Base-by-base conservation (phyloP, 495 filamentous ascomycete genomes). In the Penicillium maclennaniae region DNA sequence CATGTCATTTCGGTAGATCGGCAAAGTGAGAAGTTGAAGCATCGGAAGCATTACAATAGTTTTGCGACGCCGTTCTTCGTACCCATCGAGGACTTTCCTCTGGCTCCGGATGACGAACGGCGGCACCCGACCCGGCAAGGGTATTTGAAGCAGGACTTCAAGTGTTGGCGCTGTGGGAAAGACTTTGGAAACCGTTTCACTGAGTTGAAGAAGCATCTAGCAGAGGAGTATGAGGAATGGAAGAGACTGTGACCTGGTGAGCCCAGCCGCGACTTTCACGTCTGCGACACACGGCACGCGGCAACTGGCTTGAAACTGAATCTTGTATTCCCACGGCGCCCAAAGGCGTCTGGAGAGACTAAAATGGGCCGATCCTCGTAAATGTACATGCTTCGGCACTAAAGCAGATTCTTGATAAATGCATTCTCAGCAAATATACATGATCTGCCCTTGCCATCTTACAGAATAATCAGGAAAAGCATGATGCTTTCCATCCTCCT, bases 51-150 rank as follows among this genome's bases (percentile, higher is more conserved):
- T 73, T 97, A 97, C 70, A 92, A 91, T 63, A 89, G 84, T 57
- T 97, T 98, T 69, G 79, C 83, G 19, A 96, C 91, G 31, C 77
- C 79, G n/a, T 98, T 98, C 65, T 85, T 98, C 23, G 78, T 97
- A 3, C 73, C 77, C 20, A 56, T 97, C n/a, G 85, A 83, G 17
- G 88, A 89, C 46, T 92, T 95, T 48, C 93, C 93, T 15, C 69
- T 97, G 34, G 76, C 74, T 0, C 44, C 70, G 42, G 76, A 84
- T 42, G 88, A 91, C 65, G 56, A 57, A 46, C 73, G 87, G 38
- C 71, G 84, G 51, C 65, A 83, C 56, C 75, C 80, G 7, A 76
- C 69, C 4, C 51, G 63, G 47, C 73, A 82, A 53, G 73, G 78
- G 42, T 91, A 81, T 58, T 61, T 91, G 55, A 62, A 77, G 10